Conservation (phyloP, 176 grass and related monocot genomes). For the Oryza glumipatula region DNA sequence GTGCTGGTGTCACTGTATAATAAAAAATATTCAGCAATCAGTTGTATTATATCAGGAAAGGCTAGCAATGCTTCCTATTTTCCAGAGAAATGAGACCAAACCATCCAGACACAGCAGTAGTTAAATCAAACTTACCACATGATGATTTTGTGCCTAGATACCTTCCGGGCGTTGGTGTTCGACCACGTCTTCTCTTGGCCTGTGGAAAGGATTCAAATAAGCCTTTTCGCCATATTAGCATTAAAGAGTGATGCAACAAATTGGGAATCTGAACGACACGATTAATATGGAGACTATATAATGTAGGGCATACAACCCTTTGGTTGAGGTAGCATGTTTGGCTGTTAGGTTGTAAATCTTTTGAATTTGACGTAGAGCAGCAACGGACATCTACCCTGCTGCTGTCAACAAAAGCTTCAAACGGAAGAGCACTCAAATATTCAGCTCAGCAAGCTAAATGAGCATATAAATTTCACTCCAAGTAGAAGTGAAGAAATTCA, state of each 20-base stretch:
- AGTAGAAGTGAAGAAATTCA: background rate
- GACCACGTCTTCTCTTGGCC: constrained; percentile 71
- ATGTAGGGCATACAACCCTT: constrained; percentile 66
- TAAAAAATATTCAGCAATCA: background rate
- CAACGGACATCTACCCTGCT: constrained; percentile 80
- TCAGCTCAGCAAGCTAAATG: constrained; percentile 33
- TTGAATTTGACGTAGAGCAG: constrained; percentile 73
- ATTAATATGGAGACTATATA: constrained; percentile 34
- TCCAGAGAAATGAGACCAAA: background rate
- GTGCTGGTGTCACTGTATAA: constrained; percentile 38
- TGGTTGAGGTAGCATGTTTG: constrained; percentile 61
- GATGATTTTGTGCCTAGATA: constrained; percentile 68
- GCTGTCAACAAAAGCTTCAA: constrained; percentile 63
- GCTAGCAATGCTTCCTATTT: background rate
- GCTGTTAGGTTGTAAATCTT: constrained; percentile 60
- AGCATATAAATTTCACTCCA: constrained; percentile 29
- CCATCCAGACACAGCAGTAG: background rate
- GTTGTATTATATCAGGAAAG: background rate
- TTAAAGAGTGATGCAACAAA: background rate
- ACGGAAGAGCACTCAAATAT: constrained; percentile 52
- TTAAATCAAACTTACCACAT: constrained; percentile 40
- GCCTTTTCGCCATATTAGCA: constrained; percentile 3
- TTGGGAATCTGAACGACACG: constrained; percentile 23
- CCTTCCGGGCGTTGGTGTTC: constrained; percentile 80
- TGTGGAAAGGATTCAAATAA: constrained; percentile 38